These are phyloP conservation scores for Mikania micrantha DNA, from an alignment of 129 eudicot species.

Conservation along the genomic window DNA sequence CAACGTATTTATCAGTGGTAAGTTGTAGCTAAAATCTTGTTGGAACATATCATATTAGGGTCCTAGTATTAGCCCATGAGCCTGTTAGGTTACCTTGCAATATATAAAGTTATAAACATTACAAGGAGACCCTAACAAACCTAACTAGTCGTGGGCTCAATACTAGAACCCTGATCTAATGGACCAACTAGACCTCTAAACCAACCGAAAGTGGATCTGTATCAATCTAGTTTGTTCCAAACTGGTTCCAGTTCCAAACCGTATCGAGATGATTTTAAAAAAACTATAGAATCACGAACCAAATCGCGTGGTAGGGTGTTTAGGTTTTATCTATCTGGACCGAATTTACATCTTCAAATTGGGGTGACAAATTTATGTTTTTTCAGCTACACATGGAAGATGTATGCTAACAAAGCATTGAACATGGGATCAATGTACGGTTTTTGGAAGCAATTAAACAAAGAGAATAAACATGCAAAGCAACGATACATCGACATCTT, in stretches of 20 bases:
- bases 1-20: slow-evolving; percentile 80
- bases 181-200: too few species aligned
- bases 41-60: too few species aligned
- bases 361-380: not conserved
- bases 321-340: too few species aligned
- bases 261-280: too few species aligned
- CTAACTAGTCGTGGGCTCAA: too few species aligned
- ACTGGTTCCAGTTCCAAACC: not conserved
- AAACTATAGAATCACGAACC: too few species aligned
- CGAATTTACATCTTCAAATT: not conserved
- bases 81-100: too few species aligned
- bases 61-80: too few species aligned
- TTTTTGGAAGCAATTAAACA: slow-evolving; percentile 72
- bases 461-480: slow-evolving; percentile 73
- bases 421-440: slow-evolving; percentile 78
- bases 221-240: not conserved
- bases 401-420: slow-evolving; percentile 76
- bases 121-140: too few species aligned
- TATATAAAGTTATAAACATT: too few species aligned
- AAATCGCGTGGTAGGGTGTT: too few species aligned
- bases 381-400: slow-evolving; percentile 97
- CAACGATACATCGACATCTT: slow-evolving; percentile 68
- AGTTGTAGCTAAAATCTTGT: not conserved
- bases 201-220: not conserved
- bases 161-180: too few species aligned